Base-by-base conservation (phyloP, 495 filamentous ascomycete species). In the Neurospora terricola region DNA sequence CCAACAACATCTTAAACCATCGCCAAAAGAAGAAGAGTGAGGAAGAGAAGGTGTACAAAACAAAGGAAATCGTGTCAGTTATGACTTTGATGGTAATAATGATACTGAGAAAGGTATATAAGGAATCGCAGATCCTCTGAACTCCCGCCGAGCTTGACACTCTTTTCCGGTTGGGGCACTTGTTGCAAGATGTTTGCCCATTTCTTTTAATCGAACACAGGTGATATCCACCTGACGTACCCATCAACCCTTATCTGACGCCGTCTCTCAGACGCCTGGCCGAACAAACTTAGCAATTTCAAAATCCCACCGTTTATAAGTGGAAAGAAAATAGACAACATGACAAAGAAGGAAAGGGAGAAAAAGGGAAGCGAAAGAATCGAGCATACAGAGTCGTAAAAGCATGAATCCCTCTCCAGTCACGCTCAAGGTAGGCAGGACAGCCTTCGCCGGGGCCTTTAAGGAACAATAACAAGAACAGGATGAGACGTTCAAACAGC, bases 401-500 rank as follows among this genome's bases (percentile, higher is more conserved):
- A 4, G 54, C 54, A 66, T 66, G 54, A 34, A 3, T 18, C 27
- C 27, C 27, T 36, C 2, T 34, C 27, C 54, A 66, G 48, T 66
- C 54, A 66, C 27, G 54, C 27, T 66, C 27, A 66, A 34, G 54
- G 7, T 66, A 66, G 14, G 27, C 54, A 36, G 27, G 23, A 66
- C 27, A 6, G 54, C 54, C 27, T 66, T 66, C 54, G 54, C 54
- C 54, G 27, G 54, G 21, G 54, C 39, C 43, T 68, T 72, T 5
- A 69, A 71, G 37, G 48, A 68, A 37, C 36, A 48, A 37, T 39
- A 42, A 37, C 27, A 30, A 5, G 42, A 62, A 23, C 23, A 30
- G 40, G 72, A 12, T 43, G 68, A 72, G 74, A 40, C 43, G 34
- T 68, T 80, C 78, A 86, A 39, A 84, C 76, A 27, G 79, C 78